Conservation (phyloP, 768 basidiomycete species). For the Lactarius sanguifluus region DNA sequence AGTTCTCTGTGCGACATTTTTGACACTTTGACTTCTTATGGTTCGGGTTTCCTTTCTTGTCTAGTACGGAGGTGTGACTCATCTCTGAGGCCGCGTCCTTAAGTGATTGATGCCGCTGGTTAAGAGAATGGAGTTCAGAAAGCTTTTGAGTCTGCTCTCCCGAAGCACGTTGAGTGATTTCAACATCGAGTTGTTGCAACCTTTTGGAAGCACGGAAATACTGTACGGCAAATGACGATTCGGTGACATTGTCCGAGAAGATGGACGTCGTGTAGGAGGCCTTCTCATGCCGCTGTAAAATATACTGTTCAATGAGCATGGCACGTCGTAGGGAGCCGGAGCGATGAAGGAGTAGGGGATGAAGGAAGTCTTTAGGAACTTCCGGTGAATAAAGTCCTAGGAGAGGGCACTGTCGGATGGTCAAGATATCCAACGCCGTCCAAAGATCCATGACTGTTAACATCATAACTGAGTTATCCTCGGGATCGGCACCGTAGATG, state of each 20-base stretch:
- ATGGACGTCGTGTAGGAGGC: neutral
- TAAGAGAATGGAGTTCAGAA: neutral
- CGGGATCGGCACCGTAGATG: neutral
- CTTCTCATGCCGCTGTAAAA: neutral
- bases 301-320: neutral
- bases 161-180: neutral
- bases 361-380: neutral
- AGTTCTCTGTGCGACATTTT: neutral
- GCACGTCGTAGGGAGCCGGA: neutral
- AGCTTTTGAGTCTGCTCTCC: neutral
- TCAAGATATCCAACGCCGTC: conserved; percentile 34
- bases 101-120: neutral
- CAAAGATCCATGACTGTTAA: conserved; percentile 45
- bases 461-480: neutral
- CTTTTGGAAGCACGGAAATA: neutral
- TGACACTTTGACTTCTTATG: neutral
- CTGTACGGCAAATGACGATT: neutral
- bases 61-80: neutral
- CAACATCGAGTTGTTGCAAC: neutral
- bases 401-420: neutral
- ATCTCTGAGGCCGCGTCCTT: neutral
- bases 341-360: neutral
- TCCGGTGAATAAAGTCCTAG: neutral
- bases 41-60: too few relatives aligned
- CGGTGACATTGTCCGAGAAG: conserved; percentile 2